These are phyloP conservation scores for Avena sativa DNA, from an alignment of 176 grass and related monocot genomes.

Conservation along the genomic window DNA sequence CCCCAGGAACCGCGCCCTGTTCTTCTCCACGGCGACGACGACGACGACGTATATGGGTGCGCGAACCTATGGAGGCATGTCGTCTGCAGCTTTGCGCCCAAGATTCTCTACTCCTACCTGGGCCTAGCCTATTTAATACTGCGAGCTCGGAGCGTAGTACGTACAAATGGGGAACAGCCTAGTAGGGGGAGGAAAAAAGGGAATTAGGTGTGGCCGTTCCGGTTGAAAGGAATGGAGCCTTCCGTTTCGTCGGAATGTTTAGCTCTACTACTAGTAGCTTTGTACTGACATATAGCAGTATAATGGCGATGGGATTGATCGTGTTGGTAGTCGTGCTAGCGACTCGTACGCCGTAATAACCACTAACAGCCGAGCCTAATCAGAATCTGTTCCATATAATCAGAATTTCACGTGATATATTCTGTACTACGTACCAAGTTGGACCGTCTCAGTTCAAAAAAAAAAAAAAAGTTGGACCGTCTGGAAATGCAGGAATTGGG, in stretches of 20 bases:
- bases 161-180: background rate
- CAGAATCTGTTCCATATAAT: background rate
- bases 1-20: conserved; percentile 28
- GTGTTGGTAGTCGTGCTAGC: conserved; percentile 17
- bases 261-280: background rate
- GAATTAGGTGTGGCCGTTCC: conserved; percentile 16
- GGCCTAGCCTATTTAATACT: conserved; percentile 41
- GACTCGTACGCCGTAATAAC: background rate
- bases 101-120: conserved; percentile 15
- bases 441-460: too few species aligned
- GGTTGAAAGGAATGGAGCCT: conserved; percentile 1
- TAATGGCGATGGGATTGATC: conserved; percentile 16
- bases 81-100: conserved; percentile 4
- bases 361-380: background rate
- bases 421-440: too few species aligned
- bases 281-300: background rate
- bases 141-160: background rate
- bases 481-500: too few species aligned
- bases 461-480: too few species aligned
- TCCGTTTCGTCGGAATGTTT: background rate
- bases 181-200: background rate
- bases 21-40: conserved; percentile 3
- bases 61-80: conserved; percentile 25
- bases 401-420: background rate
- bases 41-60: conserved; percentile 15